Conservation (phyloP, 768 basidiomycete genomes). For the Pisolithus microcarpus region DNA sequence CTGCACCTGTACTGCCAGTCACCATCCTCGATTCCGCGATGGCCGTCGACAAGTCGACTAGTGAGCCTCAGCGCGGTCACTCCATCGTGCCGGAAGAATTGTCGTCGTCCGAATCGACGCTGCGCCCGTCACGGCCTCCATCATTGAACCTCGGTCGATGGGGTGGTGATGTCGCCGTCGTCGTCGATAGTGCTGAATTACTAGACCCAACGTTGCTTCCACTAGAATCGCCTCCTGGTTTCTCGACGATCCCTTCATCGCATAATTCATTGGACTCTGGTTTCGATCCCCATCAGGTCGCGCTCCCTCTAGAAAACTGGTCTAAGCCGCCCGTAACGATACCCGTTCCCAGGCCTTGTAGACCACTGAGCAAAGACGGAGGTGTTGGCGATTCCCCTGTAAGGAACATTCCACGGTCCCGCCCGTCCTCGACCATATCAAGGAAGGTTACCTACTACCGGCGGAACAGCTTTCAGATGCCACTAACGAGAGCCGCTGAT, state of each 20-base stretch:
- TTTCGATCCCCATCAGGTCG: constrained; percentile 16
- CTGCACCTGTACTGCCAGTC: constrained; percentile 10
- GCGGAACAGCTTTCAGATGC: not conserved
- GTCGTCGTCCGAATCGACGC: constrained; percentile 2
- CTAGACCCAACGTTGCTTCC: constrained; percentile 7
- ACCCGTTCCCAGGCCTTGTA: constrained; percentile 7
- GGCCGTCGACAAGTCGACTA: constrained; percentile 5
- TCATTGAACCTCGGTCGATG: not conserved
- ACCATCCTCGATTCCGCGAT: constrained; percentile 21
- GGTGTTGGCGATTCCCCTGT: not conserved
- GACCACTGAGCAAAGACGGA: constrained; percentile 1
- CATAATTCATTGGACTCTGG: constrained; percentile 25
- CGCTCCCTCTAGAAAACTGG: constrained; percentile 13
- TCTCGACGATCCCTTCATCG: constrained; percentile 21
- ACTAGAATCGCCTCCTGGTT: constrained; percentile 20
- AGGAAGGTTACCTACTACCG: not conserved
- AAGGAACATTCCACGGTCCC: not conserved
- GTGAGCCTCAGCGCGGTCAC: constrained; percentile 2
- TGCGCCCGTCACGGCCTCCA: not conserved
- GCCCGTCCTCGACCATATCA: not conserved
- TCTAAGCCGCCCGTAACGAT: constrained; percentile 14
- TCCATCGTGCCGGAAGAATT: not conserved
- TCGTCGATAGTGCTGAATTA: constrained; percentile 9
- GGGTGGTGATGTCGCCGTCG: not conserved
- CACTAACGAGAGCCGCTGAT: not conserved